These are phyloP conservation scores for Dipteronia sinensis DNA, from an alignment of 345 rosid genomes.

Conservation along the genomic window DNA sequence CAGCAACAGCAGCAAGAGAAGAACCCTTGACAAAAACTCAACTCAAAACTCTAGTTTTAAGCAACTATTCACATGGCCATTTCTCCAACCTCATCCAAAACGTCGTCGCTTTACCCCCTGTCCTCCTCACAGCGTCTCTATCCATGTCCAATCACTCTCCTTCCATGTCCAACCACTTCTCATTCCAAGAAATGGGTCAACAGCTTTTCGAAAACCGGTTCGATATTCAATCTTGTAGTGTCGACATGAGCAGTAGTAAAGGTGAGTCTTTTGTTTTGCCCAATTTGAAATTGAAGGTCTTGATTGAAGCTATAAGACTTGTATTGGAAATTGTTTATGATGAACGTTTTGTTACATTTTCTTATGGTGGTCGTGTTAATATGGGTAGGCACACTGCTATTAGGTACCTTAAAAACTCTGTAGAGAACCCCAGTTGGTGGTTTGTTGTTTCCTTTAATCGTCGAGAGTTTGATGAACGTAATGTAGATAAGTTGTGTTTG, in stretches of 20 bases:
- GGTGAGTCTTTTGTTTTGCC: slow-evolving; percentile 70
- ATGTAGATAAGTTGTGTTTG: slow-evolving; percentile 53
- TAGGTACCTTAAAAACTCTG: slow-evolving; percentile 72
- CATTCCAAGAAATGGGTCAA: slow-evolving; percentile 59
- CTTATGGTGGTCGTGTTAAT: slow-evolving; percentile 83
- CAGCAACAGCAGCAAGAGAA: no score
- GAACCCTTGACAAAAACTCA: slow-evolving; percentile 49
- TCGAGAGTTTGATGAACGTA: slow-evolving; percentile 35
- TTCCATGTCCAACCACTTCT: slow-evolving; percentile 40
- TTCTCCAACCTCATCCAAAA: slow-evolving; percentile 59
- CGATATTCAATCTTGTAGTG: slow-evolving; percentile 56
- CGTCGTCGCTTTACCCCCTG: slow-evolving; percentile 67
- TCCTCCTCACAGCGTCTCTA: slow-evolving; percentile 77
- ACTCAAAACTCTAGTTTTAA: slow-evolving; percentile 68
- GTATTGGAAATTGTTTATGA: slow-evolving; percentile 81
- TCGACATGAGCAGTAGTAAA: slow-evolving; percentile 34
- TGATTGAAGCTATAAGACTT: slow-evolving; percentile 79
- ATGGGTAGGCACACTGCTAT: slow-evolving; percentile 97
- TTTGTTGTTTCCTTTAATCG: slow-evolving; percentile 61
- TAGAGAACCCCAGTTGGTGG: slow-evolving; percentile 90
- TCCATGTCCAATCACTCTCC: slow-evolving; percentile 12
- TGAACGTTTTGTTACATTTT: slow-evolving; percentile 77
- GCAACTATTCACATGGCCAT: slow-evolving; percentile 57
- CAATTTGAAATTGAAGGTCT: slow-evolving; percentile 73
- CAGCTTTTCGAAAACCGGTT: slow-evolving; percentile 56